Percentiles rank a stretch among this genome's conserved stretches.
Conservation (phyloP, 805 yeast species). For the Saturnispora dispora region DNA sequence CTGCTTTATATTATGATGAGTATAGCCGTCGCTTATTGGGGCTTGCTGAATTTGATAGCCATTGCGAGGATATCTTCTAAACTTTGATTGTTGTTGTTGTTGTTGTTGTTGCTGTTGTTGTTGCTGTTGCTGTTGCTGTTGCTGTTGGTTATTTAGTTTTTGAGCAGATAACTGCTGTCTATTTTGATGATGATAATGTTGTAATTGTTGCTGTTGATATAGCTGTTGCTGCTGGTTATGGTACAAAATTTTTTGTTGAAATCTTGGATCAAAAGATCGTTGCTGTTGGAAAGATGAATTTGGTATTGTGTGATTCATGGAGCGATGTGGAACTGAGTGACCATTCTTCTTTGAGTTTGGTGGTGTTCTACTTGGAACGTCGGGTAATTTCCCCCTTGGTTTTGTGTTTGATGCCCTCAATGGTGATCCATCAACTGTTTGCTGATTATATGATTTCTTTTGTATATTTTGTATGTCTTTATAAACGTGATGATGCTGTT, state of each 20-base stretch:
- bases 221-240: conserved; percentile 1
- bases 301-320: conserved; percentile 2
- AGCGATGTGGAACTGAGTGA: neutral
- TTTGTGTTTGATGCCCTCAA: conserved; percentile 10
- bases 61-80: neutral
- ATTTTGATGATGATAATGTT: neutral
- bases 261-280: neutral
- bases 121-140: conserved; percentile 2
- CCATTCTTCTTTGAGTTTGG: neutral
- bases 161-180: neutral
- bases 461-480: conserved; percentile 13
- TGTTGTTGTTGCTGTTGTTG: neutral
- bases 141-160: neutral
- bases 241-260: neutral
- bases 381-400: conserved; percentile 7
- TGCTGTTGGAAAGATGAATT: neutral
- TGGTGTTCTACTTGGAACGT: neutral
- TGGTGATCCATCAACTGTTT: conserved; percentile 8
- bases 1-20: neutral
- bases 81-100: neutral
- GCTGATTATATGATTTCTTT: conserved; percentile 4
- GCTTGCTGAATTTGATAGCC: neutral
- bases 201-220: neutral
- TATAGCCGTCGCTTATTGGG: neutral
- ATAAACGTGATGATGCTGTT: conserved; percentile 11